Conservation (phyloP, 2,329 filamentous ascomycete genomes). For the Monosporascus sp. region DNA sequence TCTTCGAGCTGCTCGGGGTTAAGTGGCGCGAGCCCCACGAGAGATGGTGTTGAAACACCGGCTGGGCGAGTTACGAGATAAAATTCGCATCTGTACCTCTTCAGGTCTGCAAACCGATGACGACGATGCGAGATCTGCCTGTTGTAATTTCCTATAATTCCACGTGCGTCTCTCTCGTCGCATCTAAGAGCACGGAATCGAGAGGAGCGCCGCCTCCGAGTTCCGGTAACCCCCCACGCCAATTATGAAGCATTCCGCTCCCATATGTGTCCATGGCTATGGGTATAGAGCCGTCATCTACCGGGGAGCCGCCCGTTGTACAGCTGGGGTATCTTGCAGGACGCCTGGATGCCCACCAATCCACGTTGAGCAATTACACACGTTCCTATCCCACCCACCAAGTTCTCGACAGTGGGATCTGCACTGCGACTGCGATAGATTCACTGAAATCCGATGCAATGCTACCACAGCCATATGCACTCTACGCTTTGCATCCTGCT, state of each 20-base stretch:
- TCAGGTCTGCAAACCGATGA: too few species aligned
- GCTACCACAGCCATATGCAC: background rate
- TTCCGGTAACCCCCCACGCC: too few species aligned
- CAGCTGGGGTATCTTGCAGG: background rate
- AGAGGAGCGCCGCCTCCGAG: too few species aligned
- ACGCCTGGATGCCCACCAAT: background rate
- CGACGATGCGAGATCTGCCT: too few species aligned
- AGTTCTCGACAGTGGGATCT: background rate
- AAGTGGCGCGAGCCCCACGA: conserved; percentile 75
- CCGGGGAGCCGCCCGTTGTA: background rate
- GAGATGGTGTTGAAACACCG: conserved; percentile 57
- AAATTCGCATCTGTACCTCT: too few species aligned
- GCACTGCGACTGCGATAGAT: background rate
- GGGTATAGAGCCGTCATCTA: background rate
- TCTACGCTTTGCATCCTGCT: too few species aligned
- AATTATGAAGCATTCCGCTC: background rate
- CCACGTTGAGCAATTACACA: background rate
- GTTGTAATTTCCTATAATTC: background rate
- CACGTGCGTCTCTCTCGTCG: background rate
- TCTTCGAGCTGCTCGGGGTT: conserved; percentile 79
- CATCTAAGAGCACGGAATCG: background rate
- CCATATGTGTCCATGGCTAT: background rate
- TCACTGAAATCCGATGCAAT: background rate
- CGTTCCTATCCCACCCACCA: background rate
- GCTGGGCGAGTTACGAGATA: background rate